These are phyloP conservation scores for Hansfordia pulvinata DNA, from an alignment of 2,329 filamentous ascomycete species.

Conservation along the genomic window DNA sequence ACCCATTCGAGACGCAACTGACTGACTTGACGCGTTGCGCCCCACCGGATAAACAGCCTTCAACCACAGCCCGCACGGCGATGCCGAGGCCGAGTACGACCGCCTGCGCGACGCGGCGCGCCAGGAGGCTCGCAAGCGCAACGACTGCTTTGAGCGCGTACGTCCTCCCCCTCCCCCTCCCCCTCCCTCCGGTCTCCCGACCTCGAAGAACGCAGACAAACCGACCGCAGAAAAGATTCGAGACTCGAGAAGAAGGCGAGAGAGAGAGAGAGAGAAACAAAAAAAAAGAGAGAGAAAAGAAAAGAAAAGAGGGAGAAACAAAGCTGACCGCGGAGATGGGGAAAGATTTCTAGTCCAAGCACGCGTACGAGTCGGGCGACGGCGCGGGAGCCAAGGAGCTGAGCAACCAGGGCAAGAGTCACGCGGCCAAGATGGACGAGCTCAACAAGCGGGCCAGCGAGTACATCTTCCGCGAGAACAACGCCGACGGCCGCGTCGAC, in stretches of 20 bases:
- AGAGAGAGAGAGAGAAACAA: no score
- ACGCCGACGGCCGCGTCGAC: slow-evolving; percentile 59
- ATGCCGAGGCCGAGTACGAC: slow-evolving; percentile 80
- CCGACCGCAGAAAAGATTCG: no score
- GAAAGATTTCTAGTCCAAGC: slow-evolving; percentile 48
- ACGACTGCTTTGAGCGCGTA: slow-evolving; percentile 63
- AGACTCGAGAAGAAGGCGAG: no score
- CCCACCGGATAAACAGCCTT: slow-evolving; percentile 55
- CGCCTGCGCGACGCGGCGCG: slow-evolving; percentile 74
- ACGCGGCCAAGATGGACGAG: slow-evolving; percentile 71
- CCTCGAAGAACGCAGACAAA: not conserved
- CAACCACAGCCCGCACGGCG: slow-evolving; percentile 53
- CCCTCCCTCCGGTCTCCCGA: slow-evolving; percentile 1
- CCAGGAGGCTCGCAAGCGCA: slow-evolving; percentile 66
- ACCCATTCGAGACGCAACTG: no score
- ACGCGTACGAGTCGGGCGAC: slow-evolving; percentile 75
- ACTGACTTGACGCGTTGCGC: no score
- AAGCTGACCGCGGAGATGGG: no score
- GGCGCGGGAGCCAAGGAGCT: slow-evolving; percentile 72
- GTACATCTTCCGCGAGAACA: slow-evolving; percentile 93
- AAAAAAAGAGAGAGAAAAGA: no score
- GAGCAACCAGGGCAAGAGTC: slow-evolving; percentile 66
- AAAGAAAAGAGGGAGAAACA: no score
- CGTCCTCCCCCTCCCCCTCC: slow-evolving; percentile 8
- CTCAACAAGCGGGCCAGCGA: slow-evolving; percentile 88